These are phyloP conservation scores for Vitis amurensis DNA, from an alignment of 164 flowering plant species.

Conservation along the genomic window DNA sequence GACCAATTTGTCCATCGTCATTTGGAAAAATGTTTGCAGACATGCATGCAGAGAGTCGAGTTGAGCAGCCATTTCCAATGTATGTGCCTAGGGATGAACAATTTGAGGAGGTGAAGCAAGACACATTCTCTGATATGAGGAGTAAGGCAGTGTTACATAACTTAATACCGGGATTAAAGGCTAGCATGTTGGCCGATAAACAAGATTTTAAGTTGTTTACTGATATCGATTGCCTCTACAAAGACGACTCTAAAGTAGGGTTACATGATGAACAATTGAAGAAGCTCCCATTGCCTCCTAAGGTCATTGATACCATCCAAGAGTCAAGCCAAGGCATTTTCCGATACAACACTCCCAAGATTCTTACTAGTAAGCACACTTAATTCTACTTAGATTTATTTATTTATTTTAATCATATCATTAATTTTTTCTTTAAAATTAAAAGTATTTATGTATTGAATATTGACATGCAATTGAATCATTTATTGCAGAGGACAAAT, in stretches of 20 bases:
- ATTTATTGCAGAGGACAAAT: constrained; percentile 68
- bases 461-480: background rate
- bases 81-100: constrained; percentile 95
- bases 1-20: no score
- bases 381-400: background rate
- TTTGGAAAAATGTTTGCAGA: constrained; percentile 34
- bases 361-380: constrained; percentile 65
- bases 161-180: constrained; percentile 65
- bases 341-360: constrained; percentile 74
- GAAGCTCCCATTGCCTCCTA: constrained; percentile 76
- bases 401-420: background rate
- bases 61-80: constrained; percentile 90
- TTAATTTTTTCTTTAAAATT: background rate
- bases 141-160: constrained; percentile 82
- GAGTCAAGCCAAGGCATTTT: constrained; percentile 77
- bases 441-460: no score
- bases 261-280: constrained; percentile 64
- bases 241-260: constrained; percentile 73
- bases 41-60: constrained; percentile 62
- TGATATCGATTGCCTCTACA: constrained; percentile 78
- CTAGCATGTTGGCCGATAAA: constrained; percentile 62
- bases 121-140: constrained; percentile 65
- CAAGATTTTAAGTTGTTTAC: constrained; percentile 74
- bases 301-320: constrained; percentile 43
- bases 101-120: constrained; percentile 78